Conservation (phyloP, 345 rosid species). For the Eutrema yunnanense region DNA sequence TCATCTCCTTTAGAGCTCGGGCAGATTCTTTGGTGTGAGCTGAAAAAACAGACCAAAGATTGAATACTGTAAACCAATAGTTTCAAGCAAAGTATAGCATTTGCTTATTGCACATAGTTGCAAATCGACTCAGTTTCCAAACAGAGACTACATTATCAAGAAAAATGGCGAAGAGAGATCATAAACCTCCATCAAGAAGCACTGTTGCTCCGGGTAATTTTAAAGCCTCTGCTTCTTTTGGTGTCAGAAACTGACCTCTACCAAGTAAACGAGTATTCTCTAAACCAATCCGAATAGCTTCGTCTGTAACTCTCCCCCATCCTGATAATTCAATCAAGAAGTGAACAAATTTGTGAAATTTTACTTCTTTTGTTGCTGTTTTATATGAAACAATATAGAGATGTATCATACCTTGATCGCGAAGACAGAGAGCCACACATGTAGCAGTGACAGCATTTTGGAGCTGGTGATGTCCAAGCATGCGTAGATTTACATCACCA, state of each 20-base stretch:
- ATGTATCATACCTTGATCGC: conserved; percentile 45
- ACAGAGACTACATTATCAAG: background rate
- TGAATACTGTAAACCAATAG: background rate
- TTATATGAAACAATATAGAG: background rate
- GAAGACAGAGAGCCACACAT: conserved; percentile 66
- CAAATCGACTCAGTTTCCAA: background rate
- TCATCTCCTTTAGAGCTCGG: conserved; percentile 55
- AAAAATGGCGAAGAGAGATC: background rate
- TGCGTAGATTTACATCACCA: conserved; percentile 48
- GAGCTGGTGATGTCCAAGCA: conserved; percentile 91
- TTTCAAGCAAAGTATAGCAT: background rate
- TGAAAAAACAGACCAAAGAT: conserved; percentile 27
- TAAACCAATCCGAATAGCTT: conserved; percentile 62
- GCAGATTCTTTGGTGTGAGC: conserved; percentile 97
- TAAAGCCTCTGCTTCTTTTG: conserved; percentile 52
- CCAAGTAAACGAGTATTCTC: conserved; percentile 73
- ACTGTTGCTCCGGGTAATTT: conserved; percentile 60
- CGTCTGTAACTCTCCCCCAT: conserved; percentile 57
- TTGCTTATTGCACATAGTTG: background rate
- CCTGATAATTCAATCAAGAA: conserved; percentile 38
- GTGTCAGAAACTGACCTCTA: conserved; percentile 71
- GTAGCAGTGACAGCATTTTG: conserved; percentile 81
- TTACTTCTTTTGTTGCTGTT: background rate
- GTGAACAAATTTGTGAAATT: background rate
- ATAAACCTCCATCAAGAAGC: conserved; percentile 86